These are phyloP conservation scores for Quercus mongolica DNA, from an alignment of 306 rosid genomes.

Conservation along the genomic window DNA sequence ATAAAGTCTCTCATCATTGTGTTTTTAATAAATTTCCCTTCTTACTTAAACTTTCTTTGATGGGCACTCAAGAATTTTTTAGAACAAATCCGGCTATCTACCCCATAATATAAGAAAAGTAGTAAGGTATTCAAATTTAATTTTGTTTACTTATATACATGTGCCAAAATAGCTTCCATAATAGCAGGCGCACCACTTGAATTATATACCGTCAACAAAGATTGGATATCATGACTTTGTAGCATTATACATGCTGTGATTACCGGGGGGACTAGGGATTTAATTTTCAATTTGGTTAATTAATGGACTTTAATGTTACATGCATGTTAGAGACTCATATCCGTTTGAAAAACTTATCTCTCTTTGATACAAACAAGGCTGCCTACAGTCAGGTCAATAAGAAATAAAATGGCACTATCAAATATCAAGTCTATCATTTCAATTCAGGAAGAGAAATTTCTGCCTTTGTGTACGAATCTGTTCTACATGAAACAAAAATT, in stretches of 20 bases:
- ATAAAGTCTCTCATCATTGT: too few species aligned
- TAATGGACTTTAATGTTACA: constrained; percentile 9
- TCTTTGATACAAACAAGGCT: neutral
- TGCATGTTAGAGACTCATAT: neutral
- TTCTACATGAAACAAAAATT: neutral
- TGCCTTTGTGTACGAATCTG: neutral
- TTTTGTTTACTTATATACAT: neutral
- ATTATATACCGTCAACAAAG: neutral
- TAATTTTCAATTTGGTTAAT: constrained; percentile 16
- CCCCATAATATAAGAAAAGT: neutral
- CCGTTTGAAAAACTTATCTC: neutral
- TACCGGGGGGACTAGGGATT: neutral
- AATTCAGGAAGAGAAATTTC: neutral
- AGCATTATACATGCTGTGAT: neutral
- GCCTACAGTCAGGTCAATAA: neutral
- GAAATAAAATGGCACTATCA: neutral
- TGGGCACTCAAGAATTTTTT: neutral
- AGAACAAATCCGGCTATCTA: neutral
- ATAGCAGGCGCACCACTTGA: neutral
- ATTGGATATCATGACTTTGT: neutral
- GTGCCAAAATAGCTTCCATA: neutral
- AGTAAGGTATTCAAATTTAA: neutral
- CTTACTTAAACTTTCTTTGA: neutral
- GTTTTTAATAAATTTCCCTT: neutral
- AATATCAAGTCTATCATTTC: neutral